Conservation (phyloP, 345 rosid genomes). For the Eucalyptus curtisii region DNA sequence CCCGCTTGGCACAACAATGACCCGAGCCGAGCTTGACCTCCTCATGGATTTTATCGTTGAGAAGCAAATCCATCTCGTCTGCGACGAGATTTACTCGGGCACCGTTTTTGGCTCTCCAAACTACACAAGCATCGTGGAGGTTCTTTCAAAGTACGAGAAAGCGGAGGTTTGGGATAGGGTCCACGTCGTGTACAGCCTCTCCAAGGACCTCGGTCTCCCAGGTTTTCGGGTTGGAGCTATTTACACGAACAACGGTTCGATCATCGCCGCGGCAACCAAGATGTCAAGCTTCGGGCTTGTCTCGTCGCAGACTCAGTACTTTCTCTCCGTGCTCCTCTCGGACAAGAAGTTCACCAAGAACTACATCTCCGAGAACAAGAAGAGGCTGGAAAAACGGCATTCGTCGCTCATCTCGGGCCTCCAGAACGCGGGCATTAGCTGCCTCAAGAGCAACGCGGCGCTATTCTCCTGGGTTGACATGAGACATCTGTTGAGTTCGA, state of each 20-base stretch:
- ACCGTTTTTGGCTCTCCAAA: slow-evolving; percentile 53
- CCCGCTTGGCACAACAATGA: slow-evolving; percentile 13
- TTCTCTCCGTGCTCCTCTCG: slow-evolving; percentile 47
- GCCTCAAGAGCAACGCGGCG: slow-evolving; percentile 63
- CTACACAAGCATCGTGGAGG: slow-evolving; percentile 53
- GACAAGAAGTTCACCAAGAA: slow-evolving; percentile 50
- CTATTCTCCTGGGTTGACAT: slow-evolving; percentile 89
- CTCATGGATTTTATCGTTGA: slow-evolving; percentile 41
- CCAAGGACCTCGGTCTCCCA: slow-evolving; percentile 86
- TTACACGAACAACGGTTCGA: slow-evolving; percentile 50
- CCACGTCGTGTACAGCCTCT: slow-evolving; percentile 75
- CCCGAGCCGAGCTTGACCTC: slow-evolving; percentile 36
- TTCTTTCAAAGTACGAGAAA: slow-evolving; percentile 18
- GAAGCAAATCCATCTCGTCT: slow-evolving; percentile 52
- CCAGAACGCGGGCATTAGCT: slow-evolving; percentile 35
- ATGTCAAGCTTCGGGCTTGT: slow-evolving; percentile 94
- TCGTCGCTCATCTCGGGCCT: slow-evolving; percentile 45
- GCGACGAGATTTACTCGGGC: slow-evolving; percentile 82
- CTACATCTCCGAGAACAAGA: slow-evolving; percentile 49
- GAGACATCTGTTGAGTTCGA: slow-evolving; percentile 44
- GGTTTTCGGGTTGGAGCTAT: slow-evolving; percentile 88
- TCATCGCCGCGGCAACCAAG: slow-evolving; percentile 58
- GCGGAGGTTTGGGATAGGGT: slow-evolving; percentile 20
- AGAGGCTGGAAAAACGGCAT: slow-evolving; percentile 40
- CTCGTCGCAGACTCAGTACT: slow-evolving; percentile 77